These are phyloP conservation scores for Pneumocystis murina DNA, from an alignment of 1,139 yeast genomes.

Conservation along the genomic window DNA sequence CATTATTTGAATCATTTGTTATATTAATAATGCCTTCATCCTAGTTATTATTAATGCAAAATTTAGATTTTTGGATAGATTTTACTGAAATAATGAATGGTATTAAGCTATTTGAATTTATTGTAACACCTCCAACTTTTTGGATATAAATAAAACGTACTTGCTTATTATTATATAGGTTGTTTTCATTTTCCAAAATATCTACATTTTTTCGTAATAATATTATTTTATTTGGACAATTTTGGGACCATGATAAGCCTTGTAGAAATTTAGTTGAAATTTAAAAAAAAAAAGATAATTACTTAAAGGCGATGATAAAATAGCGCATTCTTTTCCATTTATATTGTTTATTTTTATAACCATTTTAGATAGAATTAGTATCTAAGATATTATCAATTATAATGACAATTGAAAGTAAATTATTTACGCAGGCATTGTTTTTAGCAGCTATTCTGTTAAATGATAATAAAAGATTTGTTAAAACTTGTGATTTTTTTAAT, in stretches of 20 bases:
- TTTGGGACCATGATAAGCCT: background rate
- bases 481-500: slow-evolving; percentile 4
- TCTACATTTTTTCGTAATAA: background rate
- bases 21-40: background rate
- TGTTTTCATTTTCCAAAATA: background rate
- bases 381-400: background rate
- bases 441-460: slow-evolving; percentile 7
- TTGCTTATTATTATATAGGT: background rate
- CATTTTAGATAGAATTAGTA: background rate
- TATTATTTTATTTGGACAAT: background rate
- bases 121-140: background rate
- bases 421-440: background rate
- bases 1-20: background rate
- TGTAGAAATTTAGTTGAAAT: background rate
- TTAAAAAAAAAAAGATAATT: background rate
- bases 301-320: background rate
- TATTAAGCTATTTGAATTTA: background rate
- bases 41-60: background rate
- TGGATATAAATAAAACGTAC: background rate
- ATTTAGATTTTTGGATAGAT: background rate
- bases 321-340: background rate
- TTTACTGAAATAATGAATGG: background rate
- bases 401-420: background rate
- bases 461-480: slow-evolving; percentile 4
- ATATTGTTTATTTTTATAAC: background rate